Percentiles rank a stretch among this genome's conserved stretches.
Conservation (phyloP, 805 yeast genomes). For the Starmerella etchellsii region DNA sequence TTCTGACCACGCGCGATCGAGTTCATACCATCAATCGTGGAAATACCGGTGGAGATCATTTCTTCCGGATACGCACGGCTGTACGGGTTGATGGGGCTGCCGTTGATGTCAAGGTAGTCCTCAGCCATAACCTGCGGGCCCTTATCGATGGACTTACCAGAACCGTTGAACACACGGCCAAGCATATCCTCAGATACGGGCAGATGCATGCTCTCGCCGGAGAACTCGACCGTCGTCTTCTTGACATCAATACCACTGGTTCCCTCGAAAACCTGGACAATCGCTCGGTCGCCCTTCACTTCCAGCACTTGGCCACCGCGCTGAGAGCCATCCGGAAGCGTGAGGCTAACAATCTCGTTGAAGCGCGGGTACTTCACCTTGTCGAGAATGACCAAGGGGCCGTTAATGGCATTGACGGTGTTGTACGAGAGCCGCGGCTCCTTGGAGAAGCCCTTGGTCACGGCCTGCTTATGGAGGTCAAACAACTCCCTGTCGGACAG, state of each 20-base stretch:
- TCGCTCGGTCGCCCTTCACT: slow-evolving; percentile 92
- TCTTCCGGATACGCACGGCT: slow-evolving; percentile 99
- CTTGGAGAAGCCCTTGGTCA: slow-evolving; percentile 77
- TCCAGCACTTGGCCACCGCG: slow-evolving; percentile 98
- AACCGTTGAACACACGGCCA: slow-evolving; percentile 97
- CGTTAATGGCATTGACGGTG: slow-evolving; percentile 97
- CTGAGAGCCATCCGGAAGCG: slow-evolving; percentile 85
- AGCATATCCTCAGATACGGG: slow-evolving; percentile 94
- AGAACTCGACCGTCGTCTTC: slow-evolving; percentile 93
- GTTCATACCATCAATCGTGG: slow-evolving; percentile 98
- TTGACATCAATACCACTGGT: slow-evolving; percentile 98
- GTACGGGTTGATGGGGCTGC: slow-evolving; percentile 96
- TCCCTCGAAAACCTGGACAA: slow-evolving; percentile 98
- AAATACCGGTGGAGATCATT: slow-evolving; percentile 98
- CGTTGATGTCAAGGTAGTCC: slow-evolving; percentile 95
- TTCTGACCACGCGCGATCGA: slow-evolving; percentile 99
- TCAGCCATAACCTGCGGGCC: slow-evolving; percentile 98
- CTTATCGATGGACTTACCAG: slow-evolving; percentile 95
- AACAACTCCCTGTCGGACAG: slow-evolving; percentile 27
- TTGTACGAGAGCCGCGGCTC: slow-evolving; percentile 87
- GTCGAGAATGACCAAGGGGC: slow-evolving; percentile 87
- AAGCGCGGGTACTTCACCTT: slow-evolving; percentile 79
- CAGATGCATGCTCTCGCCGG: slow-evolving; percentile 85
- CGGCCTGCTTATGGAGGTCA: slow-evolving; percentile 84
- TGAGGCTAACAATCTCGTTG: slow-evolving; percentile 92